Evolutionary conservation across 1,284 basidiomycete species (phyloP).

Genomic region (Puccinia horiana): DNA sequence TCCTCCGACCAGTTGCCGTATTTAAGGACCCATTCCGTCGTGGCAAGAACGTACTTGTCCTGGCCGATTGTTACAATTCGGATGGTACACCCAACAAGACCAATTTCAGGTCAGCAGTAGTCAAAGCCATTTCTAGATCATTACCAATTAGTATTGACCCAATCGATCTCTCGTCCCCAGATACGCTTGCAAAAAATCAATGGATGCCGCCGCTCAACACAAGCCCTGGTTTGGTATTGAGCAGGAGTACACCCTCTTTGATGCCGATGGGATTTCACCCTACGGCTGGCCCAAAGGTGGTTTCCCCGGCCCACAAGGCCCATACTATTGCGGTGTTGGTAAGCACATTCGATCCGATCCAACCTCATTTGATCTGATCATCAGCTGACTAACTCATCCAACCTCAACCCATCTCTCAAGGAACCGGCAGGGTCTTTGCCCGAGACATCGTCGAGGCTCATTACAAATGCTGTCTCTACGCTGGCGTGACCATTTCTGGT

Average conservation of each 20-base stretch:
- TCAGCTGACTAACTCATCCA: constrained; percentile 31
- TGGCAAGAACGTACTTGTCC: constrained; percentile 94
- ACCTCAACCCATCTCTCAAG: constrained; percentile 59
- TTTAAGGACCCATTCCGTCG: constrained; percentile 99
- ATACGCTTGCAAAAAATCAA: constrained; percentile 70
- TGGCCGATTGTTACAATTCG: constrained; percentile 95
- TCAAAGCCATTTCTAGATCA: too few species aligned
- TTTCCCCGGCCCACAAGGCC: constrained; percentile 99
- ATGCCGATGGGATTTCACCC: constrained; percentile 77
- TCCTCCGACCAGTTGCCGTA: constrained; percentile 92
- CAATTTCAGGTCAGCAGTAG: constrained; percentile 83
- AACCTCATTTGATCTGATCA: constrained; percentile 43
- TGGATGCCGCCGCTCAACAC: constrained; percentile 74
- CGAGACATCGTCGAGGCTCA: constrained; percentile 99
- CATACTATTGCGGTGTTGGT: constrained; percentile 99
- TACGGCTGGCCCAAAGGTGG: constrained; percentile 90
- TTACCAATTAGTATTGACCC: constrained; percentile 58
- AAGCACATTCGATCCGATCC: constrained; percentile 57
- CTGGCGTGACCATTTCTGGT: constrained; percentile 96
- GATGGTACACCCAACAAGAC: constrained; percentile 97
- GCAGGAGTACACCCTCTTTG: constrained; percentile 98
- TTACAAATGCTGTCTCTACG: constrained; percentile 91
- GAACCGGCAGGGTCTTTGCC: constrained; percentile 93
- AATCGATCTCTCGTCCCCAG: constrained; percentile 22
- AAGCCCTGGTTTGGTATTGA: constrained; percentile 93